phyloP scores from a whole-genome alignment of 2,329 filamentous ascomycete genomes.

The Sclerotinia sclerotiorum region DNA sequence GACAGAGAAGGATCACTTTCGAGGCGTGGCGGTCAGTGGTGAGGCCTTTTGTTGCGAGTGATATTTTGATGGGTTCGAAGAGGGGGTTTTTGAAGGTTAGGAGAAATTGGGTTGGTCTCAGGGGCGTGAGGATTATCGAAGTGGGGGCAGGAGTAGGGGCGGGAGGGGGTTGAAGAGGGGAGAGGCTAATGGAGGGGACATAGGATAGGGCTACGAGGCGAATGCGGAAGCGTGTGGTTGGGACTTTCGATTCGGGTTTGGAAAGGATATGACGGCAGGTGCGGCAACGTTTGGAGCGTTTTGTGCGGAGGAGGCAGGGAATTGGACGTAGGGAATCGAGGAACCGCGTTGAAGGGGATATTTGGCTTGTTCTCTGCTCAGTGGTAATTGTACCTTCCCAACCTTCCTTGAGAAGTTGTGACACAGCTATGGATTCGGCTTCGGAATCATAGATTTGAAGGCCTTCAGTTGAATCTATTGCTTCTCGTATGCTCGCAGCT shows the following conservation, averaged over 20 bases:
- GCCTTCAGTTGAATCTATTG: conserved; percentile 68
- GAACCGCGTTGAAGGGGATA: conserved; percentile 56
- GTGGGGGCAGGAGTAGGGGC: conserved; percentile 7
- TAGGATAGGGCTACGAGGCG: conserved; percentile 84
- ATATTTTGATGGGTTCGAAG: conserved; percentile 86
- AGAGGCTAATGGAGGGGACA: conserved; percentile 78
- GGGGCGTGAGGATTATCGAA: conserved; percentile 30
- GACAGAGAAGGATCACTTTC: conserved; percentile 88
- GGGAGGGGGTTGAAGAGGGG: conserved; percentile 51
- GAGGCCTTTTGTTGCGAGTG: conserved; percentile 76
- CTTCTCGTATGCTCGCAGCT: conserved; percentile 77
- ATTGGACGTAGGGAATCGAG: conserved; percentile 75
- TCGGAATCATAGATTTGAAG: conserved; percentile 53
- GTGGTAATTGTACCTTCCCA: conserved; percentile 63
- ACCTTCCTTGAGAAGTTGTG: conserved; percentile 54
- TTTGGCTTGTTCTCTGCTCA: conserved; percentile 54
- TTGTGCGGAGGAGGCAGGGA: conserved; percentile 81
- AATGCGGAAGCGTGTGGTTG: conserved; percentile 88
- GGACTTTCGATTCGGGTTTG: conserved; percentile 88
- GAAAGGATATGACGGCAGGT: conserved; percentile 92
- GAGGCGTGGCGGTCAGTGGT: conserved; percentile 76
- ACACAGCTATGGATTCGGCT: conserved; percentile 58
- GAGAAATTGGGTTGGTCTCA: conserved; percentile 71
- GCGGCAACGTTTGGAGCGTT: conserved; percentile 90
- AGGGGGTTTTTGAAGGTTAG: conserved; percentile 91